Base-by-base conservation (phyloP, 306 rosid species). In the Begonia masoniana region DNA sequence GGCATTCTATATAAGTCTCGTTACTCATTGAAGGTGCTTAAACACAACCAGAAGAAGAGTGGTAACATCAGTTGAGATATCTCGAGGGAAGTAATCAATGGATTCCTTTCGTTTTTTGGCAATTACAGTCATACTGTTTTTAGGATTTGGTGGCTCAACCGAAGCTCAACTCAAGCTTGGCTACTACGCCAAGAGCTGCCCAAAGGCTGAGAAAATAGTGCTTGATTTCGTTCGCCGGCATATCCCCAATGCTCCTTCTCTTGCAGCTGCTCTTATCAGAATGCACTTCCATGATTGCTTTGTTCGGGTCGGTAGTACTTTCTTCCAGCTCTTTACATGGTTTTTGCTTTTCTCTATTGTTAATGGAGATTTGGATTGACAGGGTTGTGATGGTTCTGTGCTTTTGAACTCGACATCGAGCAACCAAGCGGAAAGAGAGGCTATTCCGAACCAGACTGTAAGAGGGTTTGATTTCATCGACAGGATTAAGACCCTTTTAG, bases 231-330 rank as follows among this genome's bases (percentile, higher is more conserved):
- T 89, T 61, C 5, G 24, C 10, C 53, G 80, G 51, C 87, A 76
- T 63, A 80, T 89, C 65, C 78, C 7, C 15, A 69, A 73, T 46
- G 85, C 58, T n/a, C 94, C 97, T 15, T 71, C 91, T n/a, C 36
- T 89, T 19, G 95, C 97, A 13, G 83, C 97, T 45, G 72, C 95
- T 10, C 76, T 89, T 70, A 4, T 89, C 15, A 71, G 97, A 49
- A 35, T 89, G 66, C 91, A 89, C 41, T 89, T 89, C 70, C 97
- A 89, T 41, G 97, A 89, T 41, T 89, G 97, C 74, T 76, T 89
- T 53, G 78, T 89, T 62, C 63, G 71, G 80, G 97, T 89, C 53
- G 24, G 67, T 55, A 26, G 35, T 3, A 3, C 3, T 26, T 26
- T 26, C 2, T 4, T 53, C 39, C 23, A 15, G 15, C 4, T 7